Evolutionary conservation across 2,329 filamentous ascomycete genomes (phyloP).

Genomic region (Colletotrichum sp.): DNA sequence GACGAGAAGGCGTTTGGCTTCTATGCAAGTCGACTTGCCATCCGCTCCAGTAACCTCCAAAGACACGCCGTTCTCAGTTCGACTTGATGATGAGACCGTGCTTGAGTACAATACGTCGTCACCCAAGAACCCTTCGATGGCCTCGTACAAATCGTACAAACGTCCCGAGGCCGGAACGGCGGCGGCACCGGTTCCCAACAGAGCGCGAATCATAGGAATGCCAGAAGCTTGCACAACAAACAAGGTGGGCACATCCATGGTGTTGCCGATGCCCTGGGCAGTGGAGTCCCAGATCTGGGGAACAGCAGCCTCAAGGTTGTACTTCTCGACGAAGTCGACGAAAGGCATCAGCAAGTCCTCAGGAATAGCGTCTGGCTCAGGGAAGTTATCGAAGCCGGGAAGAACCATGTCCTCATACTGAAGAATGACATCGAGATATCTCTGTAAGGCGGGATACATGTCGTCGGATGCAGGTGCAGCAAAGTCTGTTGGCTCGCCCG

Average conservation of each 20-base stretch:
- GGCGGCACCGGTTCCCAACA: constrained; percentile 23
- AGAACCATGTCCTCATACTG: constrained; percentile 36
- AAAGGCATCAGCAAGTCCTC: constrained; percentile 52
- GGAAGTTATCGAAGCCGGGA: constrained; percentile 43
- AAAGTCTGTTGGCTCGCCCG: constrained; percentile 35
- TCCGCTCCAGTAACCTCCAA: constrained; percentile 8
- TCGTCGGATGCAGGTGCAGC: constrained; percentile 25
- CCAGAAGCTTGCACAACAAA: constrained; percentile 21
- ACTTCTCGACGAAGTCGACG: constrained; percentile 52
- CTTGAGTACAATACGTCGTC: constrained; percentile 28
- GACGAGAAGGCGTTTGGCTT: constrained; percentile 28
- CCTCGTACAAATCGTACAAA: constrained; percentile 24
- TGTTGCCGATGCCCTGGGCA: constrained; percentile 24
- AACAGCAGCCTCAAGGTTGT: constrained; percentile 47
- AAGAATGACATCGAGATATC: constrained; percentile 31
- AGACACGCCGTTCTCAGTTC: constrained; percentile 19
- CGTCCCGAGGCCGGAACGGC: constrained; percentile 25
- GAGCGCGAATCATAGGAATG: constrained; percentile 24
- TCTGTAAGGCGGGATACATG: constrained; percentile 28
- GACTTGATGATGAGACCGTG: constrained; percentile 15
- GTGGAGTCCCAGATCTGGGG: constrained; percentile 27
- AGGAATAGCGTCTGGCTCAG: constrained; percentile 45
- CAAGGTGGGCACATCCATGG: constrained; percentile 21
- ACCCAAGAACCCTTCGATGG: constrained; percentile 20
- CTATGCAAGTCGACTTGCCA: constrained; percentile 19